Base-by-base conservation (phyloP, 331 rosid species). In the Stylosanthes scabra region DNA sequence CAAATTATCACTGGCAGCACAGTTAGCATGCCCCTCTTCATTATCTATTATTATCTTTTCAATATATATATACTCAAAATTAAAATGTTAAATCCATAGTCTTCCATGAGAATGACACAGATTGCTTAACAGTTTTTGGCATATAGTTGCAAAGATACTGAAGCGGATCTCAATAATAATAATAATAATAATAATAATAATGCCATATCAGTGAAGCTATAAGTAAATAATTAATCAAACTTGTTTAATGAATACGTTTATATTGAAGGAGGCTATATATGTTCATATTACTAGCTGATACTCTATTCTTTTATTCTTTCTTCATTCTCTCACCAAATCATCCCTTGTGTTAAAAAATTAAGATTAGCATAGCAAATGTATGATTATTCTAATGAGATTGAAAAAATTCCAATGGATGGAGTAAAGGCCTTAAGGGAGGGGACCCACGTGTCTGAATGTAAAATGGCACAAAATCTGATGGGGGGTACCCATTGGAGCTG, bases 401-500 rank as follows among this genome's bases (percentile, higher is more conserved):
- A 59, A 44, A 59, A 44, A 79, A 65, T 59, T 84, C 59, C 77
- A 9, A 59, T 77, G 58, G 55, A 62, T 11, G 74, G 62, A 47
- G 40, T 16, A 5, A 52, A 20, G 25, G 20, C 59, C 40, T 15
- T 16, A 3, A 52, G 1, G 39, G 20, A 58, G 68, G 58, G 83
- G 84, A 42, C 83, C 89, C 49, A 72, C 84, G 37, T 80, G 87
- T 79, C 80, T 74, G 81, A 76, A 41, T 81, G 68, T 57, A 58
- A 76, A 80, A 47, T 50, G 74, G 78, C 82, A 78, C 78, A 82
- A 84, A 77, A 81, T 88, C 83, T 49, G 56, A 74, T 62, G 82
- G 83, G 83, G 90, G 82, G 89, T 70, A 54, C 82, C 79, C 78
- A 86, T 75, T 57, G 80, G 71, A 76, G 78, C 68, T 62, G 61